Evolutionary conservation across 2,329 filamentous ascomycete genomes (phyloP), one percentile per base, ranked within the genome.

Genomic region (Dactylellina drechsleri): DNA sequence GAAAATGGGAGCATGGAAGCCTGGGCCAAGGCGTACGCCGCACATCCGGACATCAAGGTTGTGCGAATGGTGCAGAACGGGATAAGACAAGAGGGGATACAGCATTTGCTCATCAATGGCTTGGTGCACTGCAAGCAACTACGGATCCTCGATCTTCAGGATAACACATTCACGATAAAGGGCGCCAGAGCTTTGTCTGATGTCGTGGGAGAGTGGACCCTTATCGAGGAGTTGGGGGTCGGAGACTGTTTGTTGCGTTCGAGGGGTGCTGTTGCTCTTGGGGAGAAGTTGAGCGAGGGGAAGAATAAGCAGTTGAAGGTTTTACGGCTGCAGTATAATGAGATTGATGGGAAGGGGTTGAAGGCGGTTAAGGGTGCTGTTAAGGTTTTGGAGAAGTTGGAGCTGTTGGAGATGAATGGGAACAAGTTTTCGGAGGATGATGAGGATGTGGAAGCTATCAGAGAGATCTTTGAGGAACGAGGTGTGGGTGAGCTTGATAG

Each of bases 11-110:
- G 91, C 81, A 99, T 99, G 95, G 88, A 88, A 13, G 93, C 94
- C 0, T 99, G 95, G 95, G 93, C 93, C 49, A 91, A 90, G 82
- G 87, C 92, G 0, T 97, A 92, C 82, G 88, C 89, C 79, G 89
- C 94, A 70, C 92, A 98, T 81, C 89, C 87, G 78, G 90, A 91
- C 68, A 87, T 99, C 77, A 91, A 90, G 83, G 89, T 89, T 72
- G 88, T 99, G 79, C 96, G 94, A 86, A 98, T 99, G 95, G 92
- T 96, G 26, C 95, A 98, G 83, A 98, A 99, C 82, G 95, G 95
- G 61, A 99, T 99, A 79, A 88, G 95, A 50, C 92, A 94, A 81
- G 93, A 98, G 82, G 95, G 95, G 75, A 95, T 98, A 80, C 89
- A 89, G 56, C 87, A 90, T 78, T 85, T 99, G 67, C 84, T 99